phyloP scores from a whole-genome alignment of 2,329 filamentous ascomycete genomes.

The Xylariaceae sp. region DNA sequence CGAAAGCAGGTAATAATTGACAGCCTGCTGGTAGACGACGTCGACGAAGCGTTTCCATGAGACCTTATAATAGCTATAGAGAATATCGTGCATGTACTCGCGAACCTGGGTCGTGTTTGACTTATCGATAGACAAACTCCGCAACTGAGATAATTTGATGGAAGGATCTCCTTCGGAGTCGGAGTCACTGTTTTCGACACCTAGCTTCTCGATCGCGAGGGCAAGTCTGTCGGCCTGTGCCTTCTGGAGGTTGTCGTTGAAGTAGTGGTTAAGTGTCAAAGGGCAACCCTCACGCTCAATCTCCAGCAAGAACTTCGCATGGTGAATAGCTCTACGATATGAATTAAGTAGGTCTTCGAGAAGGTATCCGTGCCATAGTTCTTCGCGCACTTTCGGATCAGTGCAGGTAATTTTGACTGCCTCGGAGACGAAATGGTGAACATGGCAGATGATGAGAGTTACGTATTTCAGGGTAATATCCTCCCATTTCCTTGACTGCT shows the following conservation, averaged over 20 bases:
- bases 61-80: constrained; percentile 67
- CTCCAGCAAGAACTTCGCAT: constrained; percentile 52
- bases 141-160: constrained; percentile 30
- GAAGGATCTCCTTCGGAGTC: constrained; percentile 15
- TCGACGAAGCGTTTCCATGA: constrained; percentile 68
- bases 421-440: constrained; percentile 52
- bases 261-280: constrained; percentile 57
- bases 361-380: constrained; percentile 47
- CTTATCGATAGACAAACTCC: constrained; percentile 36
- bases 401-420: constrained; percentile 48
- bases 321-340: constrained; percentile 52
- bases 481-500: constrained; percentile 56
- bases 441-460: constrained; percentile 47
- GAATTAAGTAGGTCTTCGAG: constrained; percentile 48
- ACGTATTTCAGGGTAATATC: constrained; percentile 52
- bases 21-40: constrained; percentile 62
- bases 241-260: constrained; percentile 46
- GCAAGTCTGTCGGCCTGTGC: constrained; percentile 33
- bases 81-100: constrained; percentile 60
- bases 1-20: constrained; percentile 59
- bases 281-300: constrained; percentile 54
- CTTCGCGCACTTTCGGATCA: constrained; percentile 47
- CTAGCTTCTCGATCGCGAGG: constrained; percentile 21
- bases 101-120: constrained; percentile 44
- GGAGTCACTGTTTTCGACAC: neutral